Evolutionary conservation across 1,139 yeast species (phyloP).

Genomic region (Pneumocystis canis): DNA sequence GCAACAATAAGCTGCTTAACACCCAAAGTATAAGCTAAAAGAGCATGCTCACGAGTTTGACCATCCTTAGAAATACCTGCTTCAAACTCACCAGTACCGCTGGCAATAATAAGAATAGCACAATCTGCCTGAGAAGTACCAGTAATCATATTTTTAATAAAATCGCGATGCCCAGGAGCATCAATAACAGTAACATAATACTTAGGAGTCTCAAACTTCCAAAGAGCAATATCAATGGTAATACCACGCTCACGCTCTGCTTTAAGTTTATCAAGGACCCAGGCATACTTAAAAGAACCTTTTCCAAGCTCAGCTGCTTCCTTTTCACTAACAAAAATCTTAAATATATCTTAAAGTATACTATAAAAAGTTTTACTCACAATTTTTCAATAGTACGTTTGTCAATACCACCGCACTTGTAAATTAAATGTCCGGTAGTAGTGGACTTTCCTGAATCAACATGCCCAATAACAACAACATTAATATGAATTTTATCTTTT

Average conservation of each 20-base stretch:
- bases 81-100: constrained; percentile 89
- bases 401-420: constrained; percentile 76
- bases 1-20: constrained; percentile 79
- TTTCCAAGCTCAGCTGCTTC: constrained; percentile 97
- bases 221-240: constrained; percentile 86
- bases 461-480: constrained; percentile 99
- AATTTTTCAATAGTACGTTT: constrained; percentile 98
- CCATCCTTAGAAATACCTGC: constrained; percentile 91
- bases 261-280: constrained; percentile 92
- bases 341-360: neutral
- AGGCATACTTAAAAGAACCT: constrained; percentile 98
- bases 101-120: constrained; percentile 79
- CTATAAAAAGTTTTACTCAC: neutral
- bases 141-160: constrained; percentile 89
- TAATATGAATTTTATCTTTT: constrained; percentile 92
- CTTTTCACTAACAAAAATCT: constrained; percentile 41
- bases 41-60: constrained; percentile 89
- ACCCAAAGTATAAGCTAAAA: constrained; percentile 81
- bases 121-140: constrained; percentile 93
- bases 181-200: constrained; percentile 85
- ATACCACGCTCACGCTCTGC: constrained; percentile 97
- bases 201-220: constrained; percentile 94
- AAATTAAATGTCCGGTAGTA: constrained; percentile 97
- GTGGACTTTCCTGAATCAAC: constrained; percentile 99
- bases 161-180: constrained; percentile 96